Evolutionary conservation across 2,329 filamentous ascomycete species (phyloP), one percentile per base, ranked within the genome.

Genomic region (Paracamarosporium sp.): DNA sequence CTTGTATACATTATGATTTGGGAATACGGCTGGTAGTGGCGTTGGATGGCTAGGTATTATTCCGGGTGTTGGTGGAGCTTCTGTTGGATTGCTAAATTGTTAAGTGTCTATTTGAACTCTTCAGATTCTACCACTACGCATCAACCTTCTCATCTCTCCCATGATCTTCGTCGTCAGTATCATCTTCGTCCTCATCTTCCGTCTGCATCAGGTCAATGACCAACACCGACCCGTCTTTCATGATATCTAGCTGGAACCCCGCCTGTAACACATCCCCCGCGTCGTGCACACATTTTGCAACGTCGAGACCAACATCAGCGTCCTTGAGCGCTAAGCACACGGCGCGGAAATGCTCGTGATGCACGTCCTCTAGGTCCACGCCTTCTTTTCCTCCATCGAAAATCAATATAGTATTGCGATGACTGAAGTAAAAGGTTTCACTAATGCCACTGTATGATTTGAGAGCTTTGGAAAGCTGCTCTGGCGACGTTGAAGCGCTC

Each of bases 241-340:
- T 22, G 11, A 17, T 25, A 31, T 51, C 48, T 8, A 51, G n/a
- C 17, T 51, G 48, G 17, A 43, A 51, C 17, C 48, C 48, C 27
- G 35, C 25, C 24, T 51, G 31, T 36, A 40, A n/a, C 27, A 43
- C 48, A 22, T 31, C 17, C n/a, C 25, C 36, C 15, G 36, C 36
- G 24, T 51, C 48, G 17, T 51, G 48, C 48, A 51, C 48, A 27
- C 48, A 51, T 27, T 33, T 30, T 3, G 35, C 48, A 13, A 51
- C 48, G 43, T 51, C 48, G 12, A 51, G 48, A 15, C 36, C 36
- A 36, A 51, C 33, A 20, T 51, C 48, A 8, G 48, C 48, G 17
- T 51, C 48, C 9, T 33, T 30, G 13, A 51, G 27, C 35, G 48
- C 36, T 9, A 51, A 36, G 27, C 48, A 51, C n/a, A 51, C 48